Base-by-base conservation (phyloP, 371 early-diverging fungal species). In the Mortierella sp. region DNA sequence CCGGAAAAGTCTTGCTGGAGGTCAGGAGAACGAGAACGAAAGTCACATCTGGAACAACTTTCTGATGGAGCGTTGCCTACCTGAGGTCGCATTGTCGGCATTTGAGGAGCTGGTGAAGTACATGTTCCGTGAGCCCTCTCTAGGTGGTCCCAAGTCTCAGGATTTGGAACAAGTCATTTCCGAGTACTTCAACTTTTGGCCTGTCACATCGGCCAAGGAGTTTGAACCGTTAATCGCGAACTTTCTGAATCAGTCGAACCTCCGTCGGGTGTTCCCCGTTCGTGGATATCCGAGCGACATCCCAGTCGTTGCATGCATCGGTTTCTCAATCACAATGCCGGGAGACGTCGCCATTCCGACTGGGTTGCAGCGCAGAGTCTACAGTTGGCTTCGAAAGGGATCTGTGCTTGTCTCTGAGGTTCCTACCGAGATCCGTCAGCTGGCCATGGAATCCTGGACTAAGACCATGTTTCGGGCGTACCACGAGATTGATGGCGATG, bases 1-100 rank as follows among this genome's bases (percentile, higher is more conserved):
- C 57, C 80, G 89, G 31, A 73, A 78, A 38, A 58, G 34, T 6
- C 58, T 88, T 8, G 76, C 81, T 10, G 77, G 83, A 2, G 80
- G 76, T 19, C 54, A 60, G 1, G 80, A 77, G n/a, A 21, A 70
- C 3, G 24, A 16, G 31, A 73, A 71, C 26, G 50, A 52, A 2
- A 58, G 50, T 28, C 1, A 34, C 10, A 42, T 10, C 0, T 84
- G 84, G 84, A 84, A 84, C 48, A n/a, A 42, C 0, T 80, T 70
- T 13, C 8, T 84, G 16, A 10, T 74, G 50, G 24, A 31, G 19
- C 44, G 55, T 0, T 52, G 48, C 42, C 19, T 84, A 52, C 84
- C 84, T 2, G 38, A 2, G 47, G 72, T 72, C 5, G 65, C 75
- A 0, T 21, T 42, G 7, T 1, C 8, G 1, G 81, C 78, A 7